A percentile compares a stretch with the other conserved stretches of the same genome.
Evolutionary conservation across 192 early-diverging fungal genomes (phyloP).

Genomic region (Entomortierella chlamydospora): DNA sequence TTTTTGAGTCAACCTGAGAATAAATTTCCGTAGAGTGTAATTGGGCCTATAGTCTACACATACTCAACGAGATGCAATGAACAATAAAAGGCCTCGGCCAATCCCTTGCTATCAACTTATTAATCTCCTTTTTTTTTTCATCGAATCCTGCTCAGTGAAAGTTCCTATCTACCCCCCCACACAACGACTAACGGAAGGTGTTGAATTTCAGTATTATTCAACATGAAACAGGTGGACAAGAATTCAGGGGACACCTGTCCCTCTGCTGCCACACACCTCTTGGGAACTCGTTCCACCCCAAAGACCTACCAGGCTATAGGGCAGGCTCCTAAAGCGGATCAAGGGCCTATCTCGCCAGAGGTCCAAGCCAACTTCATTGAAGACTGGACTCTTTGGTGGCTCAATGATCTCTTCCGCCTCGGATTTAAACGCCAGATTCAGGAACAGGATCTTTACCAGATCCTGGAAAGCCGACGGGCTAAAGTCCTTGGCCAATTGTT

Average conservation of each 20-base stretch:
- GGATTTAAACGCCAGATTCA: conserved; percentile 37
- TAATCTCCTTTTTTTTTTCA: too few relatives aligned
- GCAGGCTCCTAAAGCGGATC: background rate
- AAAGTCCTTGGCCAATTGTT: conserved; percentile 1
- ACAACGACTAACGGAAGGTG: background rate
- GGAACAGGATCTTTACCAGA: conserved; percentile 48
- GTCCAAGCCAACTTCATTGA: conserved; percentile 24
- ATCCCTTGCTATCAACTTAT: too few relatives aligned
- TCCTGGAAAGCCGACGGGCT: conserved; percentile 29
- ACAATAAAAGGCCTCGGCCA: background rate
- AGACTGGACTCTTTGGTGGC: conserved; percentile 33
- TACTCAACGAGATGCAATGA: too few relatives aligned
- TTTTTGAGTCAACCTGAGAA: too few relatives aligned
- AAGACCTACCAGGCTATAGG: background rate
- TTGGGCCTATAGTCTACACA: too few relatives aligned
- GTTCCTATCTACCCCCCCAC: too few relatives aligned
- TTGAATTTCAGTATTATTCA: background rate
- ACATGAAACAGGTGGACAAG: background rate
- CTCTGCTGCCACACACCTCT: background rate
- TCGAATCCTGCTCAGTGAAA: background rate
- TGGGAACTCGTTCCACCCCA: background rate
- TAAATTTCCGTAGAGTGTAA: too few relatives aligned
- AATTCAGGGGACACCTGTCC: background rate
- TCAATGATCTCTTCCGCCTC: conserved; percentile 30
- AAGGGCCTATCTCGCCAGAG: conserved; percentile 36